phyloP scores from a whole-genome alignment of 1,284 basidiomycete genomes.

The Rhodotorula sp. region DNA sequence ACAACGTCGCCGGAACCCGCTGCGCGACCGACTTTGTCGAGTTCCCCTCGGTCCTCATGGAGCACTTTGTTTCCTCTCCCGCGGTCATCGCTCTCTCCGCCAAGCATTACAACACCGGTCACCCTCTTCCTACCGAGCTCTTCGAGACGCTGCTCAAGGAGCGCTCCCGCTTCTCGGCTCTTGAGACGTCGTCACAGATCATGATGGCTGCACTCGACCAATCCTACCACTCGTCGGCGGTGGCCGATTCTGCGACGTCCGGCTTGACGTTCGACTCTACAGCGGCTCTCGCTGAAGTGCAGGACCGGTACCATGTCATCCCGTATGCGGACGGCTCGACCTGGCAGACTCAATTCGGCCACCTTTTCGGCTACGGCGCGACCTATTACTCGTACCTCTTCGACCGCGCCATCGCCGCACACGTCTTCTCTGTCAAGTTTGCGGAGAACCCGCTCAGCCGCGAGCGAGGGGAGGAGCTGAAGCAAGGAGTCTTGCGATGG shows the following conservation, averaged over 20 bases:
- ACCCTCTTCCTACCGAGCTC: constrained; percentile 67
- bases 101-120: constrained; percentile 58
- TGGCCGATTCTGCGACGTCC: constrained; percentile 46
- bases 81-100: constrained; percentile 76
- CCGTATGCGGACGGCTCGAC: constrained; percentile 77
- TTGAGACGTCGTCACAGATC: constrained; percentile 89
- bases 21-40: constrained; percentile 99
- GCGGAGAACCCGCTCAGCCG: constrained; percentile 48
- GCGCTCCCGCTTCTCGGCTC: constrained; percentile 47
- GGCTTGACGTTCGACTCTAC: constrained; percentile 69
- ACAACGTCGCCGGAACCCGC: constrained; percentile 97
- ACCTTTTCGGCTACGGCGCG: constrained; percentile 92
- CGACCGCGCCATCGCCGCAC: constrained; percentile 88
- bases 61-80: constrained; percentile 84
- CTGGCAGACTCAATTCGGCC: constrained; percentile 93
- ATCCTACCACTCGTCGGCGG: constrained; percentile 70
- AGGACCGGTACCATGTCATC: constrained; percentile 70
- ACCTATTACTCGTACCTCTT: constrained; percentile 98
- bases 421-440: constrained; percentile 81
- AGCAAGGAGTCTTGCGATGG: constrained; percentile 67
- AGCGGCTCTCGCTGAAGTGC: constrained; percentile 56
- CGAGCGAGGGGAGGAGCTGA: constrained; percentile 70
- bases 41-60: constrained; percentile 97
- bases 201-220: constrained; percentile 87
- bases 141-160: constrained; percentile 50